Conservation (phyloP, 345 rosid genomes). For the Balakata baccata region DNA sequence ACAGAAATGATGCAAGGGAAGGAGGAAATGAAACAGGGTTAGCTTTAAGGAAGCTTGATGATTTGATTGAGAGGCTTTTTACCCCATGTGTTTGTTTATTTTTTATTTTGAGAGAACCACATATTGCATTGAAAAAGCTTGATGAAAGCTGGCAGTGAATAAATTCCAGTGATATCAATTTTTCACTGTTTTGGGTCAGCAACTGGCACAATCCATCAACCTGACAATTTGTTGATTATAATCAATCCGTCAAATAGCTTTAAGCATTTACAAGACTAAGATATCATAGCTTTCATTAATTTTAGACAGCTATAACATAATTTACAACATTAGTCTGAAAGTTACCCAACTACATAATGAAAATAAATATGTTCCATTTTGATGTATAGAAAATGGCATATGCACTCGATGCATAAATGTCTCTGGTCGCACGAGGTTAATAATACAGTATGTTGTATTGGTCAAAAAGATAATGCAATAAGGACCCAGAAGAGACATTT, state of each 20-base stretch:
- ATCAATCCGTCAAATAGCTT: conserved; percentile 5
- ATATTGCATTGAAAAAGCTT: conserved; percentile 45
- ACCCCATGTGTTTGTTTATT: conserved; percentile 40
- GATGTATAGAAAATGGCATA: not conserved
- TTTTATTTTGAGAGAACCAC: conserved; percentile 39
- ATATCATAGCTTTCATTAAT: not conserved
- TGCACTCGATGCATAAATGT: not conserved
- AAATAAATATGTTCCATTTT: not conserved
- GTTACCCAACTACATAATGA: not conserved
- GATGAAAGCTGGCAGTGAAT: conserved; percentile 71
- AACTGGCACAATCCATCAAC: conserved; percentile 68
- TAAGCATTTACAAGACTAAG: conserved; percentile 7
- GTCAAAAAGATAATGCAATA: not conserved
- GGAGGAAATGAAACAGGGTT: conserved; percentile 36
- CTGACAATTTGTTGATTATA: conserved; percentile 39
- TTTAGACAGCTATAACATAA: conserved; percentile 4
- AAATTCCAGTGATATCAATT: conserved; percentile 67
- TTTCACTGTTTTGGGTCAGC: conserved; percentile 56
- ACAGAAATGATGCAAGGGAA: conserved; percentile 56
- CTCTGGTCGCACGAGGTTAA: not conserved
- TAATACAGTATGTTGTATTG: not conserved
- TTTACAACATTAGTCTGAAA: not conserved
- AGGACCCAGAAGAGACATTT: not conserved
- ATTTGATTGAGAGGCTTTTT: conserved; percentile 48
- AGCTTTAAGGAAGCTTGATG: conserved; percentile 51